A percentile compares a stretch with the other conserved stretches of the same genome.
Evolutionary conservation across 2,329 filamentous ascomycete genomes (phyloP).

Genomic region (Fusarium sp.): DNA sequence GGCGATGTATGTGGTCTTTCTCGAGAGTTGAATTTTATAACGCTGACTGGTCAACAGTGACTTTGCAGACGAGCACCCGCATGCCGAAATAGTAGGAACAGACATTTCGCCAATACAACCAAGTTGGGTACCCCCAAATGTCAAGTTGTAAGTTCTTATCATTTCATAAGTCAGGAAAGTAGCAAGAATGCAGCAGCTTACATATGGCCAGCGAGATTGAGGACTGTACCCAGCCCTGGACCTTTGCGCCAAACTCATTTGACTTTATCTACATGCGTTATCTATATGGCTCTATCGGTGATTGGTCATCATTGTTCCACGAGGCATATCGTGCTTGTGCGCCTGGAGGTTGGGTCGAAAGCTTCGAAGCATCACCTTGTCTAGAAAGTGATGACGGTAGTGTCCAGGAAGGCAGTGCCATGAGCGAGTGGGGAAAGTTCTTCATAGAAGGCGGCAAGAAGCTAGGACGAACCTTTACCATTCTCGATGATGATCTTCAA

Average conservation of each 20-base stretch:
- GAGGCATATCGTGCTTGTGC: conserved; percentile 5
- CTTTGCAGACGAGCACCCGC: conserved; percentile 27
- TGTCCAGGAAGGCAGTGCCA: conserved; percentile 3
- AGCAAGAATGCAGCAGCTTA: background rate
- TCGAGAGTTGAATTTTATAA: fast-evolving
- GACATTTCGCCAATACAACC: conserved; percentile 31
- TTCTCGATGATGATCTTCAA: conserved; percentile 8
- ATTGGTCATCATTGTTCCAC: conserved; percentile 4
- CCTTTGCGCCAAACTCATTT: background rate
- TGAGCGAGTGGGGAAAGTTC: conserved; percentile 6
- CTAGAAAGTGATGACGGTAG: conserved; percentile 4
- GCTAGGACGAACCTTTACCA: conserved; percentile 5
- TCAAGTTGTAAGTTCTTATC: conserved; percentile 1
- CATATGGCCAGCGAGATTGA: background rate
- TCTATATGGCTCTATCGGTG: conserved; percentile 1
- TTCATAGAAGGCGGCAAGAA: conserved; percentile 6
- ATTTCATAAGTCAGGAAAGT: background rate
- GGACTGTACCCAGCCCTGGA: conserved; percentile 9
- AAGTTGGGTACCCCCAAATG: conserved; percentile 20
- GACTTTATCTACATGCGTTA: conserved; percentile 12
- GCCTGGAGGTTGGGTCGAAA: conserved; percentile 10
- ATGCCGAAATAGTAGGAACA: conserved; percentile 22
- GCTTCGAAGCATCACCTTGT: conserved; percentile 1
- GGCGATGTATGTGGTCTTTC: conserved; percentile 9
- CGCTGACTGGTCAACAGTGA: background rate